Conservation (phyloP, 2,329 filamentous ascomycete genomes). For the Phaeosphaeriaceae sp. region DNA sequence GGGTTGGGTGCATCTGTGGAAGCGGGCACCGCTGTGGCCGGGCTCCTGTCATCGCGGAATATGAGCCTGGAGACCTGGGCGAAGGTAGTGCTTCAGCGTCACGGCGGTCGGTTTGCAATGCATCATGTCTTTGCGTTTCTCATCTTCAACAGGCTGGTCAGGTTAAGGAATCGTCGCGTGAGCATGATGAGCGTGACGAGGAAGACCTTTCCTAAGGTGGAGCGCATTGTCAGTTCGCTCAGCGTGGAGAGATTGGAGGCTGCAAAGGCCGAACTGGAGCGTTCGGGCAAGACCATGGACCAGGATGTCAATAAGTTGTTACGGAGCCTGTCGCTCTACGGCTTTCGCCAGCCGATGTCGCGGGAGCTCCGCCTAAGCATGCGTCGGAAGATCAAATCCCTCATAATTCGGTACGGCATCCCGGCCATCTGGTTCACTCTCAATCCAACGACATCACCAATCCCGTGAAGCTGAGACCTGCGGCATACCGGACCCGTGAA, state of each 20-base stretch:
- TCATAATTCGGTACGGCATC: conserved; percentile 2
- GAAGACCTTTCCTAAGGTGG: conserved; percentile 1
- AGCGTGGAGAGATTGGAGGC: background rate
- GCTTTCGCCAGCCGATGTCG: conserved; percentile 7
- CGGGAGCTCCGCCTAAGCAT: conserved; percentile 2
- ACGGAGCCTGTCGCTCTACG: conserved; percentile 6
- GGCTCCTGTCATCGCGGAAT: no score
- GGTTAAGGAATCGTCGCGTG: conserved; percentile 4
- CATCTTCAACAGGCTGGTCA: conserved; percentile 5
- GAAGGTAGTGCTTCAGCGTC: conserved; percentile 2
- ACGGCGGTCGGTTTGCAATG: background rate
- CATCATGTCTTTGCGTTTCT: conserved; percentile 6
- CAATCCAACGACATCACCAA: conserved; percentile 9
- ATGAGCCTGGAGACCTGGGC: background rate
- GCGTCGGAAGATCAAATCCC: conserved; percentile 4
- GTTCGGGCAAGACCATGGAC: conserved; percentile 6
- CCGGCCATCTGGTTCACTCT: conserved; percentile 7
- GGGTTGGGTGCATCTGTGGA: no score
- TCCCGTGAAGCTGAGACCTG: conserved; percentile 5
- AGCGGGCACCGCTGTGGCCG: no score
- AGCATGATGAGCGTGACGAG: conserved; percentile 9
- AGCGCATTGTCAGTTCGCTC: conserved; percentile 5
- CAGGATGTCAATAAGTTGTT: conserved; percentile 1
- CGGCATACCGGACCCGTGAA: conserved; percentile 3
- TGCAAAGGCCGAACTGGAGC: background rate